Base-by-base conservation (phyloP, 2,329 filamentous ascomycete species). In the Fusarium metavorans region DNA sequence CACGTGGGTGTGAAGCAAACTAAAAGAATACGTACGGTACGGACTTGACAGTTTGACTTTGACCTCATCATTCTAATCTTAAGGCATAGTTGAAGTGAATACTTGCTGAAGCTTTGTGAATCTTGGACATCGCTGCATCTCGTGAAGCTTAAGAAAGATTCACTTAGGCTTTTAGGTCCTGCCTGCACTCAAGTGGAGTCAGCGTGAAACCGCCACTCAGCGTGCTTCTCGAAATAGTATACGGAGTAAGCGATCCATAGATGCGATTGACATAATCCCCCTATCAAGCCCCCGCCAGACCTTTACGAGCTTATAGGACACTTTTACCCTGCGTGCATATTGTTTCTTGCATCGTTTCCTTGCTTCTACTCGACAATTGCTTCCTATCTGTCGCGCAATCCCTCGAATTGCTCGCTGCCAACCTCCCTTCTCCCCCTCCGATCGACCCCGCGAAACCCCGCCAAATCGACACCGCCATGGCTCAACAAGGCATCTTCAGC, bases 401-500 rank as follows among this genome's bases (percentile, higher is more conserved):
- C 8, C 20, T 30, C 35, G 30, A 25, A 30, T 23, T 18, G 27
- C 20, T 41, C 37, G 27, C 35, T 34, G 41, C 34, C n/a, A 20
- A 48, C 60, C 39, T 43, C 25, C 70, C 65, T 41, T 74, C 70
- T 48, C 64, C 54, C 60, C 66, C 62, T 45, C 20, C 52, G 54
- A 35, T 57, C 76, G 57, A 76, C 68, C 71, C 68, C 63, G 68
- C 69, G 58, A 75, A 34, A 43, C 71, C 61, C 69, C 66, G 37
- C 68, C 68, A 77, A 71, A 68, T 59, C 74, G 74, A 73, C 77
- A 77, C 72, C 77, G 70, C 77, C 68, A 79, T 79, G 77, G 72
- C 76, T 72, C 72, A 79, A 67, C 74, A 89, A 76, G 92, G 91
- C 39, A 93, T 98, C 82, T 98, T 98, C 88, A 89, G 92, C 67